These are phyloP conservation scores for Termitomyces titanicus DNA, from an alignment of 768 basidiomycete genomes.

Conservation along the genomic window DNA sequence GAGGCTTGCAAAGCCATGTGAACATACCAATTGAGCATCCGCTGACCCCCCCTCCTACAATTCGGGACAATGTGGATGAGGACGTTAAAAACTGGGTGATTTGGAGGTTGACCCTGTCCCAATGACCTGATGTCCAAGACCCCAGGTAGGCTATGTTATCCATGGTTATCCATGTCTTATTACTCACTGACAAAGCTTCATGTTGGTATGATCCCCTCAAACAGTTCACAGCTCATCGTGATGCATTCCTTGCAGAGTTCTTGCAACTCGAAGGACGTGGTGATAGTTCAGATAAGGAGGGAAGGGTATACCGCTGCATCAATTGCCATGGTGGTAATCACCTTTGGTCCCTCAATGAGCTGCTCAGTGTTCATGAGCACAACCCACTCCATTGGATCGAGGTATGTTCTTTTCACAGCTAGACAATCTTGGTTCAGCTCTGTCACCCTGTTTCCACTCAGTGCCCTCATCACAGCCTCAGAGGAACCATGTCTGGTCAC, in stretches of 20 bases:
- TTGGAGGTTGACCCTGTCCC: too few species aligned
- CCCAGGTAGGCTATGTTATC: too few species aligned
- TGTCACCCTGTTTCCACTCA: slow-evolving; percentile 3
- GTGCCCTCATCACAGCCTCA: background rate
- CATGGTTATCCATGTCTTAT: too few species aligned
- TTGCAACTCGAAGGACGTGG: slow-evolving; percentile 3
- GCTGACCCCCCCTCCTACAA: too few species aligned
- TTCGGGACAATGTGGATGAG: too few species aligned
- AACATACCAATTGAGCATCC: too few species aligned
- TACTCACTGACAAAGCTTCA: too few species aligned
- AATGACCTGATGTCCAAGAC: too few species aligned
- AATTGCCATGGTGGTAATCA: slow-evolving; percentile 10
- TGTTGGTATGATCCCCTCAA: background rate
- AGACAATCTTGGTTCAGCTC: background rate
- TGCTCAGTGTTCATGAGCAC: slow-evolving; percentile 4
- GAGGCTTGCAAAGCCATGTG: too few species aligned
- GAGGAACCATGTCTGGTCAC: too few species aligned
- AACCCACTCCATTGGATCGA: slow-evolving; percentile 18
- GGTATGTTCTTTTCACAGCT: too few species aligned
- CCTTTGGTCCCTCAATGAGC: slow-evolving; percentile 8
- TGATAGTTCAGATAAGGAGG: background rate
- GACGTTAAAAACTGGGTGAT: too few species aligned
- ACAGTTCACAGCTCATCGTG: background rate
- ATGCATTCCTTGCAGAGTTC: slow-evolving; percentile 2
- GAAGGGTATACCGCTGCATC: slow-evolving; percentile 9